A percentile compares a stretch with the other conserved stretches of the same genome.
Evolutionary conservation across 2,329 filamentous ascomycete genomes (phyloP).

Genomic region (Alternaria hordeiaustralica): DNA sequence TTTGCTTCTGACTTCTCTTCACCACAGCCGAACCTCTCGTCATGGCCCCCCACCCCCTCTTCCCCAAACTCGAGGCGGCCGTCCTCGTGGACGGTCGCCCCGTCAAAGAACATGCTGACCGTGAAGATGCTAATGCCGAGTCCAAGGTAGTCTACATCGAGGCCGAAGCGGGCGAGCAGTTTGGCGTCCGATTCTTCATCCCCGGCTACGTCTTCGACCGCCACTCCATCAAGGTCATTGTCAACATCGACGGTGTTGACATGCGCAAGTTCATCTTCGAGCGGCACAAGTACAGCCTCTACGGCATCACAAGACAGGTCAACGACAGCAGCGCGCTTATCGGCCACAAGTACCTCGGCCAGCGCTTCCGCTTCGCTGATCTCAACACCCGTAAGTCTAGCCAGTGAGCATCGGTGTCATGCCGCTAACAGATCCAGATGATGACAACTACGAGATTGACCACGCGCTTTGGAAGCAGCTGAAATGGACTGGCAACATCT

Average conservation of each 20-base stretch:
- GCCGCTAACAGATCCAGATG: background rate
- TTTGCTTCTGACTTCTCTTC: background rate
- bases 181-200: slow-evolving; percentile 8
- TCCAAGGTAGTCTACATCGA: slow-evolving; percentile 11
- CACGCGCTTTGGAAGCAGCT: background rate
- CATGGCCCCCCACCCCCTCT: slow-evolving; percentile 16
- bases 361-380: slow-evolving; percentile 4
- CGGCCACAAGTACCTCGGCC: background rate
- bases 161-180: slow-evolving; percentile 5
- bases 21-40: background rate
- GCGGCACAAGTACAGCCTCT: background rate
- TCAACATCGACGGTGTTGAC: slow-evolving; percentile 11
- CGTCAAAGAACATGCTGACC: slow-evolving; percentile 12
- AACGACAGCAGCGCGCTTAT: background rate
- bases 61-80: slow-evolving; percentile 13
- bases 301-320: background rate
- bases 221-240: background rate
- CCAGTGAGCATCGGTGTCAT: background rate
- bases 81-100: slow-evolving; percentile 12
- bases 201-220: slow-evolving; percentile 1
- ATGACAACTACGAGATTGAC: background rate
- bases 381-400: slow-evolving; percentile 5
- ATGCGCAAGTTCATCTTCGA: slow-evolving; percentile 4
- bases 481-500: slow-evolving; percentile 1
- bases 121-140: background rate